These are phyloP conservation scores for Exophiala lecanii-corni DNA, from an alignment of 2,329 filamentous ascomycete species.

Conservation along the genomic window DNA sequence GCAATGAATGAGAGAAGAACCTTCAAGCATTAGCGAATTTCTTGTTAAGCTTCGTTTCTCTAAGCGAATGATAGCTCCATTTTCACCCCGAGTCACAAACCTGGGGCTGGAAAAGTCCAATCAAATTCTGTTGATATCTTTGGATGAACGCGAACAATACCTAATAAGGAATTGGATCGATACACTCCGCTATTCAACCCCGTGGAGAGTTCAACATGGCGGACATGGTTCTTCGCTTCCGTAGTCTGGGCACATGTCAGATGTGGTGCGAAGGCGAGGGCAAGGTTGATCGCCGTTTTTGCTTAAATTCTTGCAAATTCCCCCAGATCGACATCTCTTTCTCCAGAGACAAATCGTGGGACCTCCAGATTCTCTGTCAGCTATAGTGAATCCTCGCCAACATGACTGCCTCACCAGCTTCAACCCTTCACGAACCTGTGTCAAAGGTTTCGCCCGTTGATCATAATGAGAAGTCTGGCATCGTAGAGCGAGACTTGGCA, in stretches of 20 bases:
- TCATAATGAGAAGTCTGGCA: background rate
- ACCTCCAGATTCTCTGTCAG: too few species aligned
- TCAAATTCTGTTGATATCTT: background rate
- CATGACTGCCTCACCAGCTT: background rate
- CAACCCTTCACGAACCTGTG: background rate
- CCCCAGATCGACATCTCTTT: background rate
- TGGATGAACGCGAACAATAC: background rate
- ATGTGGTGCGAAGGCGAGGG: too few species aligned
- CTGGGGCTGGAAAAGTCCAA: background rate
- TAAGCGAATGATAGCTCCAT: too few species aligned
- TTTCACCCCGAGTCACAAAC: background rate
- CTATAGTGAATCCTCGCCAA: too few species aligned
- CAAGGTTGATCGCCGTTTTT: too few species aligned
- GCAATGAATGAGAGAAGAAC: background rate
- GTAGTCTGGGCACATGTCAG: constrained; percentile 13
- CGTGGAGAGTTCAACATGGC: constrained; percentile 7
- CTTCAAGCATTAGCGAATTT: background rate
- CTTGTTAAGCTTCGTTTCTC: background rate
- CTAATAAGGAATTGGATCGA: background rate
- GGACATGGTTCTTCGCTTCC: constrained; percentile 5
- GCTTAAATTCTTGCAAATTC: background rate
- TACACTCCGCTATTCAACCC: background rate
- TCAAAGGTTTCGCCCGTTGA: background rate
- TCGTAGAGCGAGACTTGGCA: background rate
- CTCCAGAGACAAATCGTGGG: background rate